These are phyloP conservation scores for Penicillium diatomitis DNA, from an alignment of 495 filamentous ascomycete genomes.

Conservation along the genomic window DNA sequence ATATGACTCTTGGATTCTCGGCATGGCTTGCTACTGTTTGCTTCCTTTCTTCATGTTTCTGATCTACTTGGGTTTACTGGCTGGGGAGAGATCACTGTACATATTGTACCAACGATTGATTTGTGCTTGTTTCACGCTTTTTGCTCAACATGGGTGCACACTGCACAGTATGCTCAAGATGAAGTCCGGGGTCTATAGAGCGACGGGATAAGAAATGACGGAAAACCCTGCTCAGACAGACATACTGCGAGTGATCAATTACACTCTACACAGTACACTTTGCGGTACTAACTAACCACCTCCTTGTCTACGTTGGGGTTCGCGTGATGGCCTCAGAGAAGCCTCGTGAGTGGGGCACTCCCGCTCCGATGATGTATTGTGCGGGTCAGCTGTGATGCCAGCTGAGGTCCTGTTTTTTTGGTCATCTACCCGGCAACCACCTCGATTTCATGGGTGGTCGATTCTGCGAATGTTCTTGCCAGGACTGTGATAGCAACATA, in stretches of 20 bases:
- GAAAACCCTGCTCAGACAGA: no score
- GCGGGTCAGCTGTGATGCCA: constrained; percentile 17
- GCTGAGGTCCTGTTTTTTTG: not conserved
- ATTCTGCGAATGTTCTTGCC: not conserved
- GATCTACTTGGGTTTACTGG: not conserved
- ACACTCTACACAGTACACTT: no score
- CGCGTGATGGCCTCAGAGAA: not conserved
- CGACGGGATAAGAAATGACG: no score
- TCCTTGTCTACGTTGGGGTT: not conserved
- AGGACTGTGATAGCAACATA: no score
- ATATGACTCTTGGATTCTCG: constrained; percentile 25
- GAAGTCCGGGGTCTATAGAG: not conserved
- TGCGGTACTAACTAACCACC: no score
- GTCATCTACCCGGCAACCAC: no score
- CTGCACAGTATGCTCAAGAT: not conserved
- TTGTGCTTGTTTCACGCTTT: not conserved
- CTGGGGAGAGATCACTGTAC: constrained; percentile 18
- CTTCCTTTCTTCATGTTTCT: constrained; percentile 5
- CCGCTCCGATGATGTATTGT: constrained; percentile 22
- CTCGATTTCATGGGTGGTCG: not conserved
- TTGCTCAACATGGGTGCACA: not conserved
- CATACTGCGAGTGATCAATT: no score
- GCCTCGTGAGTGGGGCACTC: constrained; percentile 7
- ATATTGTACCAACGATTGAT: constrained; percentile 8
- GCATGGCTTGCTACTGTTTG: constrained; percentile 8